Evolutionary conservation across 306 rosid species (phyloP).

Genomic region (Erythrophleum fordii): DNA sequence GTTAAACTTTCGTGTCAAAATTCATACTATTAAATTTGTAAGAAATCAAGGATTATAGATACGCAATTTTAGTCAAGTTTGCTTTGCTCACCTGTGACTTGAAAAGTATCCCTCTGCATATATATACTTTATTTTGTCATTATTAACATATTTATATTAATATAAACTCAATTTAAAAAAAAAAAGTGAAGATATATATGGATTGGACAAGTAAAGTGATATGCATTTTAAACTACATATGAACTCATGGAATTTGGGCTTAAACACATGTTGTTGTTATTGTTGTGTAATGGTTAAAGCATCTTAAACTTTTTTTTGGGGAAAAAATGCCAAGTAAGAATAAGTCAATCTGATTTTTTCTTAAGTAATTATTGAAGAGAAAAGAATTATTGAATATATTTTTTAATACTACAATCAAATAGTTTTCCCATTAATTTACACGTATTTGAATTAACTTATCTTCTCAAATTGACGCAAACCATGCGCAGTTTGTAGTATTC

Average conservation of each 20-base stretch:
- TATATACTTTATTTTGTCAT: constrained; percentile 1
- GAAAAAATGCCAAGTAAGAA: not conserved
- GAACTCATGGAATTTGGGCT: not conserved
- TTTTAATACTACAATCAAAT: too few species aligned
- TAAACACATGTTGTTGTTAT: not conserved
- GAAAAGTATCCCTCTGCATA: not conserved
- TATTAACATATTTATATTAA: not conserved
- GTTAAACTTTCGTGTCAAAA: not conserved
- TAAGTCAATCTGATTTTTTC: not conserved
- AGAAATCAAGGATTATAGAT: not conserved
- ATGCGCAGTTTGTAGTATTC: not conserved
- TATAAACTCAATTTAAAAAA: not conserved
- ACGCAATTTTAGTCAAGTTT: not conserved
- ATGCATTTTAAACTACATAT: not conserved
- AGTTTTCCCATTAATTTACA: not conserved
- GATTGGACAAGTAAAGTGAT: too few species aligned
- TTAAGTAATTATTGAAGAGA: too few species aligned
- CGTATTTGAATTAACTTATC: not conserved
- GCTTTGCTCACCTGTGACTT: not conserved
- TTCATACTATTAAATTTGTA: not conserved
- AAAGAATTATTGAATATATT: too few species aligned
- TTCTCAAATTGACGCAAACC: not conserved
- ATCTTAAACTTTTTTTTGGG: not conserved
- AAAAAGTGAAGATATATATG: not conserved
- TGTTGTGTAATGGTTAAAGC: not conserved